Percentiles rank a stretch among this genome's conserved stretches.
Conservation (phyloP, 768 basidiomycete species). For the Russula griseocarnosa region DNA sequence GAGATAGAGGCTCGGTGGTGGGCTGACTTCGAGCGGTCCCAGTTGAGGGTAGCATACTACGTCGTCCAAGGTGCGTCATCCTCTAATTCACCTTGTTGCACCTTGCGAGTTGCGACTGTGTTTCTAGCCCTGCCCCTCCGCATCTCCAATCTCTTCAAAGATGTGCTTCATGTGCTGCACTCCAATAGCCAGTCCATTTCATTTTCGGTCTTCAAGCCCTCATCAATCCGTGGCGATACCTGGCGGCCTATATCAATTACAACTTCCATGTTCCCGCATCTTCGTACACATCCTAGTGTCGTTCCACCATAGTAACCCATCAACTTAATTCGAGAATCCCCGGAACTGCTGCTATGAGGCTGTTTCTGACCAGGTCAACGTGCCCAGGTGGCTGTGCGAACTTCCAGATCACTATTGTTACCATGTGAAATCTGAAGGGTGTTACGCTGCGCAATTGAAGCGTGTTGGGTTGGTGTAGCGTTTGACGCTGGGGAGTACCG, state of each 20-base stretch:
- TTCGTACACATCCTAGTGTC: conserved; percentile 29
- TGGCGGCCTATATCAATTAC: conserved; percentile 13
- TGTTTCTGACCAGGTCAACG: not conserved
- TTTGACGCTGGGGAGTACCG: not conserved
- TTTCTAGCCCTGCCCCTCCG: conserved; percentile 26
- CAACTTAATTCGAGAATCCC: not conserved
- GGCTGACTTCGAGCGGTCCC: conserved; percentile 64
- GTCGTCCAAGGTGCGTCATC: conserved; percentile 69
- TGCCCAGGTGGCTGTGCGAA: not conserved
- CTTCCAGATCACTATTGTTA: no score
- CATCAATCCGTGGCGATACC: conserved; percentile 15
- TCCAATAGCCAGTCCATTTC: conserved; percentile 16
- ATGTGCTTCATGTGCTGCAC: conserved; percentile 23
- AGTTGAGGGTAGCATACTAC: conserved; percentile 53
- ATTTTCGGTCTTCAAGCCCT: conserved; percentile 16
- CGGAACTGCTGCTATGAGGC: not conserved
- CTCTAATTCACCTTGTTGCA: not conserved
- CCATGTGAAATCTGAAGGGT: not conserved
- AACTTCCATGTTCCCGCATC: conserved; percentile 27
- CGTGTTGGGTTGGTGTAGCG: not conserved
- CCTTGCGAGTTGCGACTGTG: not conserved
- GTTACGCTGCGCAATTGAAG: not conserved
- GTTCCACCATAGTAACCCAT: not conserved
- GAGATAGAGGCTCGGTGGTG: conserved; percentile 86
- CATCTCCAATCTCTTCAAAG: conserved; percentile 25